A percentile compares a stretch with the other conserved stretches of the same genome.
phyloP scores from a whole-genome alignment of 2,329 filamentous ascomycete genomes.

The Phoma herbarum region DNA sequence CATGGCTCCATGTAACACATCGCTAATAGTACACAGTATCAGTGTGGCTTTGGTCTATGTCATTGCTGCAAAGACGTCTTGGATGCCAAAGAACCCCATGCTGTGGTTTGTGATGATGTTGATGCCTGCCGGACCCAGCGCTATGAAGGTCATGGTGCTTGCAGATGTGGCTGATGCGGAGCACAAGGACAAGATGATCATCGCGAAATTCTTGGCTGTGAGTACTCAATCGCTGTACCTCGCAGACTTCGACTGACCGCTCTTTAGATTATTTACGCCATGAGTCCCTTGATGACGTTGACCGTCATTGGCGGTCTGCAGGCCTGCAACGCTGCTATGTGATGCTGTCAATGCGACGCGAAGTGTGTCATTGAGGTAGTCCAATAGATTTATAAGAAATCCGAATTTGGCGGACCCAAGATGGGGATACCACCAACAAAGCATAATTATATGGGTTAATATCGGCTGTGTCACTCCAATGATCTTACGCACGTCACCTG shows the following conservation, averaged over 20 bases:
- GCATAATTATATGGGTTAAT: no score
- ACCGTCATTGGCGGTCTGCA: constrained; percentile 55
- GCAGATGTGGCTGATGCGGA: constrained; percentile 59
- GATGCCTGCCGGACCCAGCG: constrained; percentile 65
- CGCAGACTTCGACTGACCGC: not conserved
- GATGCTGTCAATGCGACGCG: not conserved
- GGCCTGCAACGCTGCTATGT: constrained; percentile 49
- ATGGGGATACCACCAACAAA: no score
- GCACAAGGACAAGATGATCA: constrained; percentile 60
- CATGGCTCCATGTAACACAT: no score
- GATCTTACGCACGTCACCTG: no score
- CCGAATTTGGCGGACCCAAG: no score
- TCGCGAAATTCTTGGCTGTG: constrained; percentile 62
- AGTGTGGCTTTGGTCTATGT: constrained; percentile 65
- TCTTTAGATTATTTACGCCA: constrained; percentile 52
- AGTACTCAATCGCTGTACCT: constrained; percentile 16
- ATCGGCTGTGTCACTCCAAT: no score
- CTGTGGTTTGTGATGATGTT: constrained; percentile 72
- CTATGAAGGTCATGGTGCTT: constrained; percentile 62
- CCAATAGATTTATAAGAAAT: no score
- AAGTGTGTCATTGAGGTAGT: no score
- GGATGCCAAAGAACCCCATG: constrained; percentile 67
- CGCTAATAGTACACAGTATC: constrained; percentile 37
- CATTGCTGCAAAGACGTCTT: constrained; percentile 61
- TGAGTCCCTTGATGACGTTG: constrained; percentile 56